Evolutionary conservation across 1,284 basidiomycete species (phyloP).

Genomic region (Ceratorhiza oryzae-sativae): DNA sequence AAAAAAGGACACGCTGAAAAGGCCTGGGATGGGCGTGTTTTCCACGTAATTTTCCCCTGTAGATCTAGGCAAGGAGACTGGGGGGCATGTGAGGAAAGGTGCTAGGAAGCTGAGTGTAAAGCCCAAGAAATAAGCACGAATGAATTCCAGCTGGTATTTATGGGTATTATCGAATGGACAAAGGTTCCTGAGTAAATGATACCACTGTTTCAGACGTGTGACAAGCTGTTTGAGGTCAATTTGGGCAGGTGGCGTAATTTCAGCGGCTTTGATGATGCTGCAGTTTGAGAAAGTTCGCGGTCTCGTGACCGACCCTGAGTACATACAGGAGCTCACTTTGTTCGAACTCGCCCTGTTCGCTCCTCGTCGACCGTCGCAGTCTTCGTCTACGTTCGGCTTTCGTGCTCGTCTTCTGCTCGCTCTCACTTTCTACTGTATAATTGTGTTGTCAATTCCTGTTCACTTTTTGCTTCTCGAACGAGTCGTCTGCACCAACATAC

Average conservation of each 20-base stretch:
- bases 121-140: neutral
- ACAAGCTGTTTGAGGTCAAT: neutral
- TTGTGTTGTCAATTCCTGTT: conserved; percentile 38
- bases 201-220: neutral
- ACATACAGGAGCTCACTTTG: conserved; percentile 38
- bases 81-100: neutral
- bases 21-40: conserved; percentile 8
- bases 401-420: conserved; percentile 34
- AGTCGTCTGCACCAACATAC: conserved; percentile 34
- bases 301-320: conserved; percentile 36
- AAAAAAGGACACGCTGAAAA: conserved; percentile 5
- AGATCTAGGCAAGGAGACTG: neutral
- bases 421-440: conserved; percentile 37
- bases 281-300: conserved; percentile 17
- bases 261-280: conserved; percentile 9
- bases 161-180: neutral
- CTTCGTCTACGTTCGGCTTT: conserved; percentile 36
- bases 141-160: neutral
- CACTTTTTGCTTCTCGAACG: conserved; percentile 37
- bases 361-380: conserved; percentile 32
- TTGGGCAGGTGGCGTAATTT: conserved; percentile 18
- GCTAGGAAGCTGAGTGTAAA: neutral
- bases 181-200: neutral
- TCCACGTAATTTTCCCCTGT: neutral
- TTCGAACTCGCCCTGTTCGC: conserved; percentile 33